Conservation (phyloP, 345 rosid species). For the Streptanthus diversifolius region DNA sequence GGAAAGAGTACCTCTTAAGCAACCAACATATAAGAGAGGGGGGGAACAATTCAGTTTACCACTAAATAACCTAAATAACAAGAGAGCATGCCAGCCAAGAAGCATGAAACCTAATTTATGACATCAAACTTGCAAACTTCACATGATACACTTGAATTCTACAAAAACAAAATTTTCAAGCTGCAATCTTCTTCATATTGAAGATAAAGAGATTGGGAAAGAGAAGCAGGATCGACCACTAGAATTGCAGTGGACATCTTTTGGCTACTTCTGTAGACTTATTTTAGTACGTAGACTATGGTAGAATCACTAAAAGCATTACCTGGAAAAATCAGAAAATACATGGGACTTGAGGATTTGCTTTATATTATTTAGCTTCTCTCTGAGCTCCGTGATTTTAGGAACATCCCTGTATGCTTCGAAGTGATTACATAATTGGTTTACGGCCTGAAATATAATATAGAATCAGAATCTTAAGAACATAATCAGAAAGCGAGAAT, state of each 20-base stretch:
- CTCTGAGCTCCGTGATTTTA: constrained; percentile 93
- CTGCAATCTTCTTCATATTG: constrained; percentile 8
- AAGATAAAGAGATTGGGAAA: neutral
- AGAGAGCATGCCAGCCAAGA: neutral
- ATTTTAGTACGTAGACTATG: neutral
- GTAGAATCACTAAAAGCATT: constrained; percentile 14
- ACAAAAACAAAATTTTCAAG: neutral
- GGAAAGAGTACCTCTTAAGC: neutral
- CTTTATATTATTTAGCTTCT: constrained; percentile 90
- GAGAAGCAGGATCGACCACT: constrained; percentile 5
- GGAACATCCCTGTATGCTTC: constrained; percentile 98
- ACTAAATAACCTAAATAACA: constrained; percentile 9
- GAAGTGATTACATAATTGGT: constrained; percentile 94
- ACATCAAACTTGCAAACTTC: neutral
- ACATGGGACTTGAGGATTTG: constrained; percentile 94
- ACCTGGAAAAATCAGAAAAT: constrained; percentile 97
- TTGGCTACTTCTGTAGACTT: neutral
- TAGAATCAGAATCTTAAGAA: neutral
- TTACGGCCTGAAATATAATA: constrained; percentile 82
- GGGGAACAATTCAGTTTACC: neutral
- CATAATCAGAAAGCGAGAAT: neutral
- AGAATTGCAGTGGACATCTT: neutral
- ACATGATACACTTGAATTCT: neutral
- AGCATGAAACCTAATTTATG: neutral
- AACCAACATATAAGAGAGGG: neutral